Evolutionary conservation across 306 rosid species (phyloP).

Genomic region (Citrullus amarus): DNA sequence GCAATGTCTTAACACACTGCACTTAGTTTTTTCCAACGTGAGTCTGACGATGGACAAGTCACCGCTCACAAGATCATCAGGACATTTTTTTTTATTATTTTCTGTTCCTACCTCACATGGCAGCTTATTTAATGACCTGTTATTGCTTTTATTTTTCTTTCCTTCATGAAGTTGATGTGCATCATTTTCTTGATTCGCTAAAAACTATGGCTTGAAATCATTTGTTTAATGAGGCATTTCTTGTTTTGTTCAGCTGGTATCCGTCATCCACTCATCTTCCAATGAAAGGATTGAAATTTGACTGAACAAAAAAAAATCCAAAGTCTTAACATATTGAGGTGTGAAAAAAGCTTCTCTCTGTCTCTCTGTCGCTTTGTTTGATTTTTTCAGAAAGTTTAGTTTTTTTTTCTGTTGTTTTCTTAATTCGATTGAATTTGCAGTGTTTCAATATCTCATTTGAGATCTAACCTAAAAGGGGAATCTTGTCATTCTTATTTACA

Average conservation of each 20-base stretch:
- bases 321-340: background rate
- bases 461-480: conserved; percentile 34
- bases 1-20: background rate
- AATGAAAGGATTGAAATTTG: conserved; percentile 27
- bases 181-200: conserved; percentile 24
- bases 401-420: conserved; percentile 25
- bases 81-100: conserved; percentile 42
- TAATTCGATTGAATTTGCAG: conserved; percentile 23
- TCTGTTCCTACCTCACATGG: conserved; percentile 42
- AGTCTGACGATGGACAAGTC: conserved; percentile 21
- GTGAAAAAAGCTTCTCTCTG: conserved; percentile 16
- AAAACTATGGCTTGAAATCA: conserved; percentile 22
- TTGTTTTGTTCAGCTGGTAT: conserved; percentile 48
- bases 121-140: conserved; percentile 7
- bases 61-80: conserved; percentile 9
- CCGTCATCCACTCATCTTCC: conserved; percentile 12
- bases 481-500: conserved; percentile 13
- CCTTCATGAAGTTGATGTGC: conserved; percentile 14
- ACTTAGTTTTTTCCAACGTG: conserved; percentile 21
- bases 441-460: conserved; percentile 31
- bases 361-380: conserved; percentile 14
- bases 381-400: conserved; percentile 23
- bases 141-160: conserved; percentile 1
- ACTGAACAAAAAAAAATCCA: conserved; percentile 20
- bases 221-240: conserved; percentile 22